Percentiles rank a stretch among this genome's conserved stretches.
phyloP scores from a whole-genome alignment of 352 stramenopile genomes.

The Globisporangium canariense region DNA sequence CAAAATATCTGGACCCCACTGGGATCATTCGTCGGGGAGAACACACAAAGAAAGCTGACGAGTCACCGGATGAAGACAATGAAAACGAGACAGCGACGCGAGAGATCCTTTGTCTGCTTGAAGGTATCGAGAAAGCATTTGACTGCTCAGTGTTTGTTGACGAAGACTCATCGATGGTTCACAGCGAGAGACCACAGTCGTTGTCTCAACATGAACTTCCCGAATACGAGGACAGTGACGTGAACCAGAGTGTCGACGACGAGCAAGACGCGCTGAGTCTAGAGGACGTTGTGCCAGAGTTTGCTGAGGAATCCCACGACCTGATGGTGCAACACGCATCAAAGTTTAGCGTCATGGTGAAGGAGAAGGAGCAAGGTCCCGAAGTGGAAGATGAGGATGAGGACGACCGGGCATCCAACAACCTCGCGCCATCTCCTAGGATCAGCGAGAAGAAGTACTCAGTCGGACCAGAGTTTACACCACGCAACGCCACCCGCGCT shows the following conservation, averaged over 20 bases:
- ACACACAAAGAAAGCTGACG: background rate
- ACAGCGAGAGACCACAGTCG: background rate
- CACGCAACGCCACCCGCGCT: background rate
- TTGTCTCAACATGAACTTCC: background rate
- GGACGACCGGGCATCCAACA: slow-evolving; percentile 2
- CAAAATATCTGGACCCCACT: slow-evolving; percentile 38
- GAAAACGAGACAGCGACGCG: background rate
- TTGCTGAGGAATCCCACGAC: background rate
- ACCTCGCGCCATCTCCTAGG: background rate
- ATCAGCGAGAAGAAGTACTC: background rate
- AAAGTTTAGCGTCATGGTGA: background rate
- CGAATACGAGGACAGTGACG: background rate
- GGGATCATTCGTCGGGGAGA: slow-evolving; percentile 17
- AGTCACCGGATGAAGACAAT: background rate
- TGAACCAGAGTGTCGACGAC: background rate
- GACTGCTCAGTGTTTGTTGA: slow-evolving; percentile 3
- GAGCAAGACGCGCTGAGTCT: background rate
- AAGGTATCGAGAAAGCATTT: slow-evolving; percentile 12
- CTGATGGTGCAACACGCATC: background rate
- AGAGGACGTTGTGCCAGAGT: slow-evolving; percentile 12
- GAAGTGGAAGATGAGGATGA: slow-evolving; percentile 4
- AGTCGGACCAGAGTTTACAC: background rate
- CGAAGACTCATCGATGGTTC: background rate
- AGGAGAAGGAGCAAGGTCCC: slow-evolving; percentile 4
- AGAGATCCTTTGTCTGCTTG: background rate